These are phyloP conservation scores for Aspergillus pseudoterreus DNA, from an alignment of 2,329 filamentous ascomycete genomes.

Conservation along the genomic window DNA sequence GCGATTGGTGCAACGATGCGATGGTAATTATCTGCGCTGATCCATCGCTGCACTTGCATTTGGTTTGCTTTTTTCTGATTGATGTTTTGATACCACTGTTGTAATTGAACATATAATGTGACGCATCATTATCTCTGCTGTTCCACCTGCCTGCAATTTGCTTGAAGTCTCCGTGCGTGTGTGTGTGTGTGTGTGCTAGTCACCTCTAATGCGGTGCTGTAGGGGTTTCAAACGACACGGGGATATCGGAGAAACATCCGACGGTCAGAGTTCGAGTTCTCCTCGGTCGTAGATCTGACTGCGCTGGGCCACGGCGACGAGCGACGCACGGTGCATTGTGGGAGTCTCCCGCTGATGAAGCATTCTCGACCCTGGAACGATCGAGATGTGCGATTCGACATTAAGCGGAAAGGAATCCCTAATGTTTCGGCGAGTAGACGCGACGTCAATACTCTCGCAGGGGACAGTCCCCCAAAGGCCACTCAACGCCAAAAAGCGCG, in stretches of 20 bases:
- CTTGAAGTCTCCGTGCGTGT: constrained; percentile 6
- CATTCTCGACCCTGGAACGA: constrained; percentile 7
- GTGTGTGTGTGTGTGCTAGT: not conserved
- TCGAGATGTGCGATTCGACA: constrained; percentile 1
- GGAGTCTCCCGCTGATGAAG: constrained; percentile 18
- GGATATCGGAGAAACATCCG: constrained; percentile 20
- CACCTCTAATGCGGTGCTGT: constrained; percentile 8
- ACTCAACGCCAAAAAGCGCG: not conserved
- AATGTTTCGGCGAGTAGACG: not conserved
- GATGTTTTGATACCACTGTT: constrained; percentile 15
- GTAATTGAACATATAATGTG: constrained; percentile 28
- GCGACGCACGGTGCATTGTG: constrained; percentile 19
- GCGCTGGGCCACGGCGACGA: constrained; percentile 12
- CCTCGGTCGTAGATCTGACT: constrained; percentile 18
- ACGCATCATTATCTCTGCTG: constrained; percentile 23
- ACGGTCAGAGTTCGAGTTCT: constrained; percentile 9
- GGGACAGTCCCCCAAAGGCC: not conserved
- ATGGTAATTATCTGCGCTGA: constrained; percentile 1
- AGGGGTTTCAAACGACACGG: constrained; percentile 27
- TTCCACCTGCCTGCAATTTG: not conserved
- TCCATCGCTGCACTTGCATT: constrained; percentile 12
- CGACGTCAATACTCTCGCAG: not conserved
- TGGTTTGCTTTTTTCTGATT: not conserved
- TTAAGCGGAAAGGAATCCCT: constrained; percentile 6
- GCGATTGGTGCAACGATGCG: constrained; percentile 3